A percentile compares a stretch with the other conserved stretches of the same genome.
Evolutionary conservation across 1,139 yeast genomes (phyloP).

Genomic region (Candida tropicalis): DNA sequence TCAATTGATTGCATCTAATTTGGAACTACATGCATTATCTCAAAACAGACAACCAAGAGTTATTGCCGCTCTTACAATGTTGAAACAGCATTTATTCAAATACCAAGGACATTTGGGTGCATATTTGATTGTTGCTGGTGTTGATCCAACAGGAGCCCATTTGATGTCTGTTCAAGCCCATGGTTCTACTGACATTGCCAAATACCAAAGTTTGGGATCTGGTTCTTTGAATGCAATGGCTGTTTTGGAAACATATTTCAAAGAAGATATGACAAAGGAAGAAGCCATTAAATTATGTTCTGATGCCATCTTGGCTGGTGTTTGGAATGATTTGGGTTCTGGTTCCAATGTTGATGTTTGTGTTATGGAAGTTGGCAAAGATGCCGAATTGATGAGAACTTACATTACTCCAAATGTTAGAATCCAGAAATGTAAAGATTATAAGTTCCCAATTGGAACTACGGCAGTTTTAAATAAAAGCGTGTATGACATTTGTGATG

Average conservation of each 20-base stretch:
- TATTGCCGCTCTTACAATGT: slow-evolving; percentile 87
- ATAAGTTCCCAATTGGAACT: slow-evolving; percentile 88
- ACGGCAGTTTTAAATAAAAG: slow-evolving; percentile 78
- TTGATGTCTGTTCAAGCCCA: slow-evolving; percentile 94
- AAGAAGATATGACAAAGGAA: slow-evolving; percentile 72
- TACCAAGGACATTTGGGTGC: slow-evolving; percentile 98
- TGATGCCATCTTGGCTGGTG: slow-evolving; percentile 95
- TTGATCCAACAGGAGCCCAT: slow-evolving; percentile 95
- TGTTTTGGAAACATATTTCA: slow-evolving; percentile 87
- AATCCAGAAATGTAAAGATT: slow-evolving; percentile 74
- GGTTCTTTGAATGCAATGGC: slow-evolving; percentile 99
- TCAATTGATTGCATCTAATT: slow-evolving; percentile 84
- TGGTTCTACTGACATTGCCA: slow-evolving; percentile 96
- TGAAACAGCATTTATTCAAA: slow-evolving; percentile 93
- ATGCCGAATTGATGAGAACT: slow-evolving; percentile 81
- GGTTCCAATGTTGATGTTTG: slow-evolving; percentile 97
- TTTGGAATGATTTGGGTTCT: slow-evolving; percentile 98
- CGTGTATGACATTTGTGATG: slow-evolving; percentile 66
- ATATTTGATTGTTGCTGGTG: slow-evolving; percentile 94
- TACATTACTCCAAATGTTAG: slow-evolving; percentile 90
- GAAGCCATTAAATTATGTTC: slow-evolving; percentile 90
- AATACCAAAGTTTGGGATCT: slow-evolving; percentile 88
- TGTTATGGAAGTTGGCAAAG: slow-evolving; percentile 92
- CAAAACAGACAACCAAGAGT: slow-evolving; percentile 90
- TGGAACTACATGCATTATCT: slow-evolving; percentile 84